phyloP scores from a whole-genome alignment of 192 early-diverging fungal genomes.

The Umbelopsis isabellina region DNA sequence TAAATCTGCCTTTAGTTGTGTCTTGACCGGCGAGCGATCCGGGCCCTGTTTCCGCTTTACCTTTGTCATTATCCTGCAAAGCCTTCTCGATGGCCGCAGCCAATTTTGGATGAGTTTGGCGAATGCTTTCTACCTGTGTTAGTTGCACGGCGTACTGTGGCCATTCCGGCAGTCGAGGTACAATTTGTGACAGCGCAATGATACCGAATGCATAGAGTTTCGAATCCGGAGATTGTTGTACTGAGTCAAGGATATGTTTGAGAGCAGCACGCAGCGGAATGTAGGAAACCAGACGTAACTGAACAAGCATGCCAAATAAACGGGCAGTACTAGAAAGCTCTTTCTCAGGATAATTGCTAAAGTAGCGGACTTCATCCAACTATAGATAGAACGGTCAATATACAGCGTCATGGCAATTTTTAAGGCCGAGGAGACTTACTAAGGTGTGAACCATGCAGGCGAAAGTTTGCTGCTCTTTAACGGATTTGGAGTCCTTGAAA shows the following conservation, averaged over 20 bases:
- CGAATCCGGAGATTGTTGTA: slow-evolving; percentile 73
- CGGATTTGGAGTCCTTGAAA: slow-evolving; percentile 76
- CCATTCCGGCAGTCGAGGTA: slow-evolving; percentile 81
- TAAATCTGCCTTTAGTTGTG: not conserved
- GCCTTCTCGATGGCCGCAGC: slow-evolving; percentile 59
- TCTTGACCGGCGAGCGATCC: not conserved
- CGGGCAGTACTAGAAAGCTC: slow-evolving; percentile 86
- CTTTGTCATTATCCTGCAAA: slow-evolving; percentile 27
- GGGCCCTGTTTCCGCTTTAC: not conserved
- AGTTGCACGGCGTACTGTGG: slow-evolving; percentile 85
- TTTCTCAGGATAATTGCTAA: slow-evolving; percentile 90
- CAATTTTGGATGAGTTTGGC: slow-evolving; percentile 71
- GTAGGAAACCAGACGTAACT: slow-evolving; percentile 81
- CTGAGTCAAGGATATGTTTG: slow-evolving; percentile 83
- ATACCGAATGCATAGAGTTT: slow-evolving; percentile 92
- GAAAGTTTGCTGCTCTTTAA: slow-evolving; percentile 78
- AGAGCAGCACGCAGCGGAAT: slow-evolving; percentile 80
- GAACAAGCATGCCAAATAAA: slow-evolving; percentile 87
- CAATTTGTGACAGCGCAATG: slow-evolving; percentile 83
- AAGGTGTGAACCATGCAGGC: slow-evolving; percentile 87
- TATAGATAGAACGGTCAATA: not conserved
- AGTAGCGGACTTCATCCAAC: slow-evolving; percentile 95
- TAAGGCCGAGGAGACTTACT: slow-evolving; percentile 20
- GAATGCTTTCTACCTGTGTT: slow-evolving; percentile 78
- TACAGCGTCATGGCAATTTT: not conserved